phyloP scores from a whole-genome alignment of 768 basidiomycete species.

The Exidia glandulosa region DNA sequence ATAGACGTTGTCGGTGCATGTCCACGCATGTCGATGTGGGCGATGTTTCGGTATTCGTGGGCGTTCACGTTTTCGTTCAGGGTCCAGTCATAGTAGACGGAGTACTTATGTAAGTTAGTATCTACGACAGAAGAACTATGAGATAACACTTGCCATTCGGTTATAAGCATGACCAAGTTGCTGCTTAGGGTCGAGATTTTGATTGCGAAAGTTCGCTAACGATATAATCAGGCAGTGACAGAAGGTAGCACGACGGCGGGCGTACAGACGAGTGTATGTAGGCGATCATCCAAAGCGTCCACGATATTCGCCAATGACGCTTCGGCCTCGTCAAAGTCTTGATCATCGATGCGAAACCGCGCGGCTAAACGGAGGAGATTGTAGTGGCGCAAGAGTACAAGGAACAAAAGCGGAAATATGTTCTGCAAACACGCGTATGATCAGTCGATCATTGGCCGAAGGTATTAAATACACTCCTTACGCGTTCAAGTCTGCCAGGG shows the following conservation, averaged over 20 bases:
- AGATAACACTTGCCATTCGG: neutral
- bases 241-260: neutral
- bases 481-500: conserved; percentile 24
- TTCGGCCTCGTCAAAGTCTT: conserved; percentile 15
- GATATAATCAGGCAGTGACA: neutral
- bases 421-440: conserved; percentile 14
- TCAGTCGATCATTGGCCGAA: neutral
- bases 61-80: too few species aligned
- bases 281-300: conserved; percentile 23
- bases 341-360: conserved; percentile 12
- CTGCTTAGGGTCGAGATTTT: neutral
- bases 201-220: neutral
- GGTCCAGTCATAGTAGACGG: neutral
- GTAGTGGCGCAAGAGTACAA: conserved; percentile 24
- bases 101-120: neutral
- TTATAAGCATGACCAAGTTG: neutral
- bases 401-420: conserved; percentile 24
- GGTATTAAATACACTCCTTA: conserved; percentile 8
- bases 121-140: neutral
- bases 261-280: conserved; percentile 16
- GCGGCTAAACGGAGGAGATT: conserved; percentile 13
- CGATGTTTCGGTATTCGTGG: too few species aligned
- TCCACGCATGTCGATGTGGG: too few species aligned
- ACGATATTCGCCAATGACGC: conserved; percentile 24
- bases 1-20: too few species aligned